A percentile compares a stretch with the other conserved stretches of the same genome.
Evolutionary conservation across 2,329 filamentous ascomycete species (phyloP).

Genomic region (Talaromyces sp.): DNA sequence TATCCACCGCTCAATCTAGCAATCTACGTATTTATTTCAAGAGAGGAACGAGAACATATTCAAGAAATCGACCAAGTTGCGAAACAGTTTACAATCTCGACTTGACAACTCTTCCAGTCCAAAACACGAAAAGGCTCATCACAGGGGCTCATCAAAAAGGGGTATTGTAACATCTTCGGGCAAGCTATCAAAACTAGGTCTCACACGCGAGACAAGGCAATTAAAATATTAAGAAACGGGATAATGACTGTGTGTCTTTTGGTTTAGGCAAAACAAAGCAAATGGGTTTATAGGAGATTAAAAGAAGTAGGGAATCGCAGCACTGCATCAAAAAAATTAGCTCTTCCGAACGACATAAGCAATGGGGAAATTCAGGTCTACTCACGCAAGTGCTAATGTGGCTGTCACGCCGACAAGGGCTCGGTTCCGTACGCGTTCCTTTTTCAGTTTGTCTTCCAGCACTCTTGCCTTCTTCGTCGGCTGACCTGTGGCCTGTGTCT

Average conservation of each 20-base stretch:
- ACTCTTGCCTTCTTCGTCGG: constrained; percentile 66
- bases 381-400: constrained; percentile 86
- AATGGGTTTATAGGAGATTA: constrained; percentile 17
- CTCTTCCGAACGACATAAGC: neutral
- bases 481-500: constrained; percentile 36
- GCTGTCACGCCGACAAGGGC: constrained; percentile 82
- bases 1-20: neutral
- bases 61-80: neutral
- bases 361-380: constrained; percentile 24
- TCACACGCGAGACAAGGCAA: neutral
- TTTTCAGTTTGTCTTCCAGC: constrained; percentile 72
- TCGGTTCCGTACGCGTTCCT: constrained; percentile 79
- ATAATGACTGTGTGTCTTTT: constrained; percentile 2
- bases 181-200: constrained; percentile 7
- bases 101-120: neutral
- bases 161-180: constrained; percentile 14
- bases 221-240: constrained; percentile 9
- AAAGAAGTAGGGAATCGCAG: constrained; percentile 46
- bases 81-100: neutral
- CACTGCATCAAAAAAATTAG: constrained; percentile 23
- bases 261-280: constrained; percentile 1
- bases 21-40: neutral
- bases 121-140: neutral
- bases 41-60: neutral
- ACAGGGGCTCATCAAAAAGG: constrained; percentile 1